Base-by-base conservation (phyloP, 1,284 basidiomycete species). In the Tylopilus sp. region DNA sequence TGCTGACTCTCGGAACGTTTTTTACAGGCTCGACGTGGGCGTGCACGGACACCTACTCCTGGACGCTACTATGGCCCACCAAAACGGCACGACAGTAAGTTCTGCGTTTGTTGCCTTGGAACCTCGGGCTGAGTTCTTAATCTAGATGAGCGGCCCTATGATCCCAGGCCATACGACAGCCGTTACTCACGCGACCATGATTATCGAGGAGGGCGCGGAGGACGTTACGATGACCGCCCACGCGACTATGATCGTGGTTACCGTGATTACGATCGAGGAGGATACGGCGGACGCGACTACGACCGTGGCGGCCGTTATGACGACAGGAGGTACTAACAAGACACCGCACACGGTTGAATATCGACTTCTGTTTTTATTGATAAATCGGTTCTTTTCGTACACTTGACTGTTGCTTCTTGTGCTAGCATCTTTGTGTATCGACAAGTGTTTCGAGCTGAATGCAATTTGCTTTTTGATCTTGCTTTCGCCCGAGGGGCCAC, bases 41-140 rank as follows among this genome's bases (percentile, higher is more conserved):
- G 97, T 72, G 96, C 96, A 26, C 89, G 97, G 69, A 98, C 96
- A 9, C 97, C 97, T 6, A 99, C 97, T 16, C 97, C 97, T 19
- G 97, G 97, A 57, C 85, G 93, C 64, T 99, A 99, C 87, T 95
- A 94, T 71, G 95, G 96, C 0, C 95, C 95, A 51, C 93, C 95
- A 62, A 96, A 96, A 81, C 87, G 91, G 56, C 83, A 85, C 62
- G 91, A 92, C 65, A 78, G 88, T 89, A 72, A 53, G 82, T 72
- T 73, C 55, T 41, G n/a, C 41, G 74, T 60, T 55, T 57, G 36
- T 61, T 58, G 24, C 62, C 18, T 10, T 33, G 57, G 38, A 58
- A 61, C 54, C 66, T 49, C 59, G 13, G 44, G 10, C 41, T 72
- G 12, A 68, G 52, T 13, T 16, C 3, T 19, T 67, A 36, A 53